Conservation (phyloP, 2,329 filamentous ascomycete species). For the Xylariaceae sp. region DNA sequence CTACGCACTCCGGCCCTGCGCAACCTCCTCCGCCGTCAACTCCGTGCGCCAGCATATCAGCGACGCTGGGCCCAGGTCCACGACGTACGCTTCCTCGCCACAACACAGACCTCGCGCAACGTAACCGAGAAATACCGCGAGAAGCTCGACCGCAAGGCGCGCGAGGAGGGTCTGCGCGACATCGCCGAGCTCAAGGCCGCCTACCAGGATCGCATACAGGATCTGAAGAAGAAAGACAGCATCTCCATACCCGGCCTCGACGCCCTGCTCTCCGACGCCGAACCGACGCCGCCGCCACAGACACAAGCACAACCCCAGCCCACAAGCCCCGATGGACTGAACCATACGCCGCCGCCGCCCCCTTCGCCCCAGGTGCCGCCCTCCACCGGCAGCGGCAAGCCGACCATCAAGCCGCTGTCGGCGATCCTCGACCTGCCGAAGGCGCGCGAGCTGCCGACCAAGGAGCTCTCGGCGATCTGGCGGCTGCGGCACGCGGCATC, state of each 20-base stretch:
- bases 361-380: slow-evolving; percentile 18
- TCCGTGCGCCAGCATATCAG: slow-evolving; percentile 50
- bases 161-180: slow-evolving; percentile 68
- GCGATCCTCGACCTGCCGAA: slow-evolving; percentile 77
- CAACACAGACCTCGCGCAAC: slow-evolving; percentile 67
- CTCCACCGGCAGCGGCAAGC: neutral
- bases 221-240: slow-evolving; percentile 69
- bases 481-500: slow-evolving; percentile 79
- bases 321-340: slow-evolving; percentile 34
- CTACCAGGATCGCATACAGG: slow-evolving; percentile 81
- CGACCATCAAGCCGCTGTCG: slow-evolving; percentile 49
- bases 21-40: slow-evolving; percentile 19
- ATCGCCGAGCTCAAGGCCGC: slow-evolving; percentile 77
- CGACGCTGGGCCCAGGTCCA: slow-evolving; percentile 89
- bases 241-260: slow-evolving; percentile 47
- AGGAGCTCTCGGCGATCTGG: slow-evolving; percentile 89
- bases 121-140: slow-evolving; percentile 83
- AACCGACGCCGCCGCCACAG: slow-evolving; percentile 32
- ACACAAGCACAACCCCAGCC: slow-evolving; percentile 41
- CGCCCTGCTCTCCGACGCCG: slow-evolving; percentile 34
- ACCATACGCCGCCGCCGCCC: slow-evolving; percentile 17
- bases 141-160: slow-evolving; percentile 83
- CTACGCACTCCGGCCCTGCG: slow-evolving; percentile 22
- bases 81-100: slow-evolving; percentile 87
- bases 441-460: slow-evolving; percentile 68